Base-by-base conservation (phyloP, 2,329 filamentous ascomycete genomes). In the Fusarium multiceps region DNA sequence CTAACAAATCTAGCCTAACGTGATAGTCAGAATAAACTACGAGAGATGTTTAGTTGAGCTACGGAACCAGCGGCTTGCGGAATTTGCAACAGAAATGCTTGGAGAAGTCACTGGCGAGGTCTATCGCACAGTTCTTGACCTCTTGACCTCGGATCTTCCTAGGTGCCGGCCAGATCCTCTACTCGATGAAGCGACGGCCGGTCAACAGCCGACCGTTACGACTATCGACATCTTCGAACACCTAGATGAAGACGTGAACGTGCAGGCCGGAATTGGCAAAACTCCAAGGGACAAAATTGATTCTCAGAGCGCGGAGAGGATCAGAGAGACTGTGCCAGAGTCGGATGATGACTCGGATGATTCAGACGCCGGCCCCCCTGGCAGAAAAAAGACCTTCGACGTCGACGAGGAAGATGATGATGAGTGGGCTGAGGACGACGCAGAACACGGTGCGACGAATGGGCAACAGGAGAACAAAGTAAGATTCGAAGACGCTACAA, bases 11-110 rank as follows among this genome's bases (percentile, higher is more conserved):
- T 76, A 97, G 90, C 87, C 89, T 51, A 87, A 92, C 61, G 84
- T 94, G 69, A 86, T 94, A 37, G 84, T 98, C 50, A 89, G 91
- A 28, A 84, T 98, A 57, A 98, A 97, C 77, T 91, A 93, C 75
- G 91, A 94, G 59, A 97, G 95, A 78, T 93, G 93, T 63, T 84
- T 91, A 9, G 92, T 98, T 12, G 90, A 92, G 51, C 84, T 97
- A 68, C 92, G 95, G 59, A 97, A 93, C 74, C 87, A 90, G 69
- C 88, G 89, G 21, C 88, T 98, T 4, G 88, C 91, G 55, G 85
- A 89, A n/a, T 87, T 94, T 59, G 93, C 90, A 2, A 86, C 89
- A 54, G 88, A 92, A 55, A 85, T 87, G 32, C 86, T 96, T 21
- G 92, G 94, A 46, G 85, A 89, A 42, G 89, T 87, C 3, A 97